Evolutionary conservation across 75 land plant genomes (phyloP), one percentile per base, ranked within the genome.

Genomic region (Pseudotsuga menziesii): DNA sequence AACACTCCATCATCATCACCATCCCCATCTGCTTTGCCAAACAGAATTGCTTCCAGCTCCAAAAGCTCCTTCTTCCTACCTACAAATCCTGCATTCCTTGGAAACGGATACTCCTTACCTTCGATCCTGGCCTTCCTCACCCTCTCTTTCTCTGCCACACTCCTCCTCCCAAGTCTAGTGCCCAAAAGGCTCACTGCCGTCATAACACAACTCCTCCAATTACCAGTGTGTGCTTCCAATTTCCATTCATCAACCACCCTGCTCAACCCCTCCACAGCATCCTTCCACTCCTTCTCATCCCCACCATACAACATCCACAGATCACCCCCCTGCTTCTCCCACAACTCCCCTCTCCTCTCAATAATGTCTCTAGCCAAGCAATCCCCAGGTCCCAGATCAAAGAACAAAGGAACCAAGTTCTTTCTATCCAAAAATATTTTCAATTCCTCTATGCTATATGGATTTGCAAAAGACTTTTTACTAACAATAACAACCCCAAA

Each of bases 1-100:
- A 91, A 75, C 48, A 73, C 75, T 22, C 54, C 75, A 4, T 86
- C 88, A 72, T 57, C 82, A 61, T 83, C 91, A 69, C 78, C 80
- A 71, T 82, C 85, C 3, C 83, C 54, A 9, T 23, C 75, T 74
- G 78, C 61, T 73, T 87, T 85, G 22, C 89, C 90, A 89, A 95
- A 95, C 73, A 93, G 79, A 41, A 91, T 84, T 48, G 82, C 86
- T 78, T 95, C 96, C 60, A 95, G 54, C 66, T 85, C 90, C 22
- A 87, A 79, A 1, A 95, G 67, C 74, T 95, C 98, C 71, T 83
- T 93, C 79, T 90, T 89, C 74, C 98, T 82, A 3, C 97, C 98
- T 29, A 92, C 82, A 72, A 96, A 93, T 23, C 76, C 82, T 3
- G 78, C 86, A 79, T 91, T 91, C 54, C 90, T 79, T 35, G 91